Evolutionary conservation across 2,329 filamentous ascomycete genomes (phyloP).

Genomic region (Chaetomiaceae sp.): DNA sequence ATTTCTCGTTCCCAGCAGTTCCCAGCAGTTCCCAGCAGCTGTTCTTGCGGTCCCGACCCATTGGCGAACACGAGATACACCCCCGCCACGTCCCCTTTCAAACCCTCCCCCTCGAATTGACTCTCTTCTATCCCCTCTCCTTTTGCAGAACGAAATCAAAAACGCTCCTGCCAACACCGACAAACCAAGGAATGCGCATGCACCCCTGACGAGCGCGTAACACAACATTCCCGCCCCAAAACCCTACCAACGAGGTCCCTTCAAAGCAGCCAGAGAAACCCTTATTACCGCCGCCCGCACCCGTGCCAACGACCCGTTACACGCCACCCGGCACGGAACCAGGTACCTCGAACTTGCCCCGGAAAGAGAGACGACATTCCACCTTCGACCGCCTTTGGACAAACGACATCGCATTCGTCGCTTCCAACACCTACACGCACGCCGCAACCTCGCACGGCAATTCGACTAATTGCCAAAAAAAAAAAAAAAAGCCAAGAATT

Average conservation of each 20-base stretch:
- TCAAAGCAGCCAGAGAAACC: not conserved
- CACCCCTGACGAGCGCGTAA: constrained; percentile 2
- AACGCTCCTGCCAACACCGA: not conserved
- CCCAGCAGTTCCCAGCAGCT: too few species aligned
- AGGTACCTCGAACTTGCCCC: not conserved
- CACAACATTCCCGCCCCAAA: constrained; percentile 17
- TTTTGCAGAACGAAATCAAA: not conserved
- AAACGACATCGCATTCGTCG: not conserved
- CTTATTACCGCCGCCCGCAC: constrained; percentile 7
- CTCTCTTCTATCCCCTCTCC: not conserved
- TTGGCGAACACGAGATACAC: not conserved
- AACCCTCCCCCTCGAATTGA: not conserved
- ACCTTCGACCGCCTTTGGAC: not conserved
- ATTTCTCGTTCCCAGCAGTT: not conserved
- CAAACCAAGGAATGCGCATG: constrained; percentile 10
- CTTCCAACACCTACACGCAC: too few species aligned
- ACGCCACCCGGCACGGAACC: not conserved
- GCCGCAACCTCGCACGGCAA: not conserved
- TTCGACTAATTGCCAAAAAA: not conserved
- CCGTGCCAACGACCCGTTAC: not conserved
- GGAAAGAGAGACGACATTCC: not conserved
- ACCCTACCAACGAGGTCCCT: not conserved
- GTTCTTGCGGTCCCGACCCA: not conserved
- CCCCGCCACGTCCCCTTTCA: not conserved
- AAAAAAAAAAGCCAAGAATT: not conserved